Base-by-base conservation (phyloP, 768 basidiomycete genomes). In the Podaxis rugospora region DNA sequence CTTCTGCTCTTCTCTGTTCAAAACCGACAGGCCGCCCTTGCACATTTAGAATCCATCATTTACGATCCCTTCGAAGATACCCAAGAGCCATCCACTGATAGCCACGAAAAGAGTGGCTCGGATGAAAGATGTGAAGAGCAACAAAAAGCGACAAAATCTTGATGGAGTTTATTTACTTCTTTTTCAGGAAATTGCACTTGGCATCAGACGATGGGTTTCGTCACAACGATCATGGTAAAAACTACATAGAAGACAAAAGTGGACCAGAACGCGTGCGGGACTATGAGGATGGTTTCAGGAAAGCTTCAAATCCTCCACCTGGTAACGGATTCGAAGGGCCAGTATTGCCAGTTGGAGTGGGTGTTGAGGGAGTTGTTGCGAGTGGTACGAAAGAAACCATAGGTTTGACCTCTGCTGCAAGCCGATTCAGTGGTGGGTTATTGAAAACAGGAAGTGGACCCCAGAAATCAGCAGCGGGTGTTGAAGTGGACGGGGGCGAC, bases 41-140 rank as follows among this genome's bases (percentile, higher is more conserved):
- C 81, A 14, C 84, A 93, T 74, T 80, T 94, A 62, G 92, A 94
- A 70, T 89, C 87, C 55, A 90, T 94, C 75, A 89, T 92, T 59
- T 73, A 85, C 70, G 76, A 92, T 74, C 79, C 81, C 2, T 62
- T 60, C 18, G 63, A 65, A 35, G 66, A 62, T 44, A 27, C 59
- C 39, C 55, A 65, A 47, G 60, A 62, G 44, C 3, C 40, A 36
- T 32, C 62, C 51, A 21, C 40, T 14, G 27, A 39, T 52, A 28
- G 49, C 21, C 21, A 51, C 14, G 42, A 28, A 37, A 39, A 21
- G 42, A 32, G 27, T 4, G 25, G 25, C 21, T 13, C 37, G 5
- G 50, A 60, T 56, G 55, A 63, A 44, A 44, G 37, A 50, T 18
- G 42, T 35, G 60, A 36, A 59, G 46, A n/a, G 36, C 23, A 35